Percentiles rank a stretch among this genome's conserved stretches.
Evolutionary conservation across 2,329 filamentous ascomycete genomes (phyloP).

Genomic region (Chalaropsis thielavioides): DNA sequence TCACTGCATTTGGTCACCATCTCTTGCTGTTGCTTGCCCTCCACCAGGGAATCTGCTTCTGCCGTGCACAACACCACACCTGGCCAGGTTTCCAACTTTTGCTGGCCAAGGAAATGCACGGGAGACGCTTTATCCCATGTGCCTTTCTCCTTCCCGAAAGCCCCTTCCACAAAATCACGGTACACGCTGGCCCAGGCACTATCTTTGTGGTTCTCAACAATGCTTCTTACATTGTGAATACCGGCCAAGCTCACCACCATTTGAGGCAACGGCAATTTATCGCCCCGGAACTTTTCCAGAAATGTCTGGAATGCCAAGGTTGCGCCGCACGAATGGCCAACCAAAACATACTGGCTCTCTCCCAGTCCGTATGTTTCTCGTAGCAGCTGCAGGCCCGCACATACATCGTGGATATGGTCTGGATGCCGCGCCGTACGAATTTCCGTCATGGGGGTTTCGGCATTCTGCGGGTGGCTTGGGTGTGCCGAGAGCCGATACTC

Average conservation of each 20-base stretch:
- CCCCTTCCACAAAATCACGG: conserved; percentile 29
- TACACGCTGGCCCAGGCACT: conserved; percentile 26
- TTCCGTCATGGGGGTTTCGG: conserved; percentile 18
- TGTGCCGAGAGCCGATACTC: conserved; percentile 47
- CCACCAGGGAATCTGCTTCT: conserved; percentile 10
- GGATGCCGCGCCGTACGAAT: conserved; percentile 39
- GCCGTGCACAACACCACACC: conserved; percentile 2
- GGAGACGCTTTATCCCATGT: conserved; percentile 32
- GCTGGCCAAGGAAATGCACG: conserved; percentile 16
- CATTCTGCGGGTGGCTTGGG: conserved; percentile 30
- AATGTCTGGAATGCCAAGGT: conserved; percentile 36
- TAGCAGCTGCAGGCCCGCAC: conserved; percentile 36
- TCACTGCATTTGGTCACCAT: neutral
- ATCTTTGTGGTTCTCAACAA: conserved; percentile 25
- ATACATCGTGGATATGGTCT: conserved; percentile 43
- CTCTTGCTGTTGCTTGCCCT: conserved; percentile 8
- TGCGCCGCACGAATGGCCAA: conserved; percentile 50
- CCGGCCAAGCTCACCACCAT: conserved; percentile 36
- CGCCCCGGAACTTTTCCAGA: conserved; percentile 20
- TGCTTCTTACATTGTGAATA: conserved; percentile 33
- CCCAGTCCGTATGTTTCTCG: conserved; percentile 32
- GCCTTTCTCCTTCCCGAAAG: conserved; percentile 31
- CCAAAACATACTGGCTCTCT: conserved; percentile 36
- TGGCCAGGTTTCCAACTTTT: neutral
- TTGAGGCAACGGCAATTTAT: conserved; percentile 19